A percentile compares a stretch with the other conserved stretches of the same genome.
Conservation (phyloP, 257 asterid genomes). For the Fraxinus quadrangulata region DNA sequence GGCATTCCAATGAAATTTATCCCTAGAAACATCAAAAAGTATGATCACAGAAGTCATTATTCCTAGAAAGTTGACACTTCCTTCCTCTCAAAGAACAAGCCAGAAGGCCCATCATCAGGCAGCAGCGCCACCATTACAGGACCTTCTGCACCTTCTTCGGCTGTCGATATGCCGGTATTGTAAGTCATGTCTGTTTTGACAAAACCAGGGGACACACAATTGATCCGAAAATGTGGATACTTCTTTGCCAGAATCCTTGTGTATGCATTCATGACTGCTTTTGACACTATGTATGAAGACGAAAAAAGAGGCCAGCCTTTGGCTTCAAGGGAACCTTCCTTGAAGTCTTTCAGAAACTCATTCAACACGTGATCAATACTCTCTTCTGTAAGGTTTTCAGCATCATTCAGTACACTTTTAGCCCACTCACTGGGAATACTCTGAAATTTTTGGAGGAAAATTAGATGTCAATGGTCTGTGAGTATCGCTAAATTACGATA, state of each 20-base stretch:
- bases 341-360: no score
- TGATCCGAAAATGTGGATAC: conserved; percentile 36
- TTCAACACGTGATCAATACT: no score
- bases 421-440: conserved; percentile 18
- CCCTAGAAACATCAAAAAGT: no score
- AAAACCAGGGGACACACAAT: conserved; percentile 61
- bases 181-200: conserved; percentile 46
- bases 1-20: no score
- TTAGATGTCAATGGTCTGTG: no score
- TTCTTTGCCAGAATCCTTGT: conserved; percentile 49
- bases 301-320: conserved; percentile 54
- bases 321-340: conserved; percentile 25
- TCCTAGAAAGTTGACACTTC: conserved; percentile 42
- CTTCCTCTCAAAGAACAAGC: conserved; percentile 35
- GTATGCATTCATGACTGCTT: conserved; percentile 58
- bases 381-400: no score
- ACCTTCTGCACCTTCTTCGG: conserved; percentile 54
- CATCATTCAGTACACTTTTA: no score
- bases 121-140: conserved; percentile 52
- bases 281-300: conserved; percentile 43
- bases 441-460: conserved; percentile 26
- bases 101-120: conserved; percentile 63
- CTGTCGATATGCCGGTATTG: conserved; percentile 43
- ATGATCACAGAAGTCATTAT: neutral
- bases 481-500: no score